Evolutionary conservation across 768 basidiomycete species (phyloP), one percentile per base, ranked within the genome.

Genomic region (Phanerodontia chrysosporium): DNA sequence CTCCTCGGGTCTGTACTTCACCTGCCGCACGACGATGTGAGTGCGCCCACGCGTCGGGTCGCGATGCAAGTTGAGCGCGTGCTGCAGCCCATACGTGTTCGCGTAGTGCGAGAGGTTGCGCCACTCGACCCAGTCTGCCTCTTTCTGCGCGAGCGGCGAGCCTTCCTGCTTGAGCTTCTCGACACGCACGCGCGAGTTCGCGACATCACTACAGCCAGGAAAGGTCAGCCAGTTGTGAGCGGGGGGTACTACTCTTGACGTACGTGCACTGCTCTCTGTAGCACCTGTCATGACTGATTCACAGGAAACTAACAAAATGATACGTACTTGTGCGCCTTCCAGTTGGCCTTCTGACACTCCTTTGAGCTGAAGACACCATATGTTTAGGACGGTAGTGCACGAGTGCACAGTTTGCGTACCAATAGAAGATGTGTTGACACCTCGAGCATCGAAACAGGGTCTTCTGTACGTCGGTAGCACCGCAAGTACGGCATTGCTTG

Each of bases 371-470:
- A 45, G 22, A 22, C 21, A n/a, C 18, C 22, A n/a, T n/a, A 16
- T 14, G 24, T 42, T 30, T 39, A 24, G 24, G 24, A n/a, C 24
- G 6, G 39, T 22, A 24, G 13, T 6, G 25, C 7, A 7, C 16
- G 35, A 14, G 49, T 29, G 36, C 24, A n/a, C n/a, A n/a, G n/a
- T n/a, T n/a, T n/a, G n/a, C n/a, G n/a, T 53, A 68, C 66, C 68
- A 69, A 55, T 68, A 66, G 32, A 59, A 69, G n/a, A 64, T 68
- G 44, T 68, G 53, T 35, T 68, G 62, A 54, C 69, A 69, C 21
- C 58, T 56, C 18, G 60, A 53, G 49, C 68, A 69, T 27, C 57
- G 49, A 24, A 60, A 60, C 18, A 69, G 60, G 36, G 45, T 63
- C 28, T 60, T 53, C 35, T 57, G 51, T 3, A 67, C 65, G 25